phyloP scores from a whole-genome alignment of 345 rosid genomes.

The Brassica carinata region DNA sequence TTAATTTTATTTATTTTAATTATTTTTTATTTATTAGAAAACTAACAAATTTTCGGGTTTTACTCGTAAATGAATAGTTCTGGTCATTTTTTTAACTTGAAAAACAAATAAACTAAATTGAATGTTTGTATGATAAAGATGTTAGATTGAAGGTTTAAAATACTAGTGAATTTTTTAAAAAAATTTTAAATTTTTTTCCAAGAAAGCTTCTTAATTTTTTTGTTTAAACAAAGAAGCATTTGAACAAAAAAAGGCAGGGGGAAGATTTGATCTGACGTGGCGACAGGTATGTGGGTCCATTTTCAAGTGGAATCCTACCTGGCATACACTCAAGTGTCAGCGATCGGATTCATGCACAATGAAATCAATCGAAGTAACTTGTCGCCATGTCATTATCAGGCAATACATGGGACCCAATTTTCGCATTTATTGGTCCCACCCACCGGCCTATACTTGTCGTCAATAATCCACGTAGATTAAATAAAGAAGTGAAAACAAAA shows the following conservation, averaged over 20 bases:
- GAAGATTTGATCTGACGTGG: constrained; percentile 33
- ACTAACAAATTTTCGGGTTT: too few relatives aligned
- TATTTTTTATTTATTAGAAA: too few relatives aligned
- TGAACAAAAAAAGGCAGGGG: neutral
- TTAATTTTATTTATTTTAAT: too few relatives aligned
- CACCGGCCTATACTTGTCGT: constrained; percentile 35
- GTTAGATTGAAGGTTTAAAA: too few relatives aligned
- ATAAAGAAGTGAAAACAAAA: neutral
- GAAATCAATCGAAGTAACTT: constrained; percentile 14
- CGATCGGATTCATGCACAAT: constrained; percentile 11
- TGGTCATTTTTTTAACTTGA: too few relatives aligned
- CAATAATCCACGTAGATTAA: constrained; percentile 33
- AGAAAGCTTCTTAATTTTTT: neutral
- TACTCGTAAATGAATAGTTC: too few relatives aligned
- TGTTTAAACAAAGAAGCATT: neutral
- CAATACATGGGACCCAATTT: constrained; percentile 1
- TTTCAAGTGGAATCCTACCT: constrained; percentile 30
- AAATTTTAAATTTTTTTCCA: too few relatives aligned
- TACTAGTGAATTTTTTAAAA: too few relatives aligned
- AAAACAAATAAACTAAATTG: too few relatives aligned
- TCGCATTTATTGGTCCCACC: constrained; percentile 15
- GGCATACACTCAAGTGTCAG: constrained; percentile 31
- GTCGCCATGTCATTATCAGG: constrained; percentile 41
- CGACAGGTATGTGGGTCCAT: constrained; percentile 13
- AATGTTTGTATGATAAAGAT: too few relatives aligned